Evolutionary conservation across 2,329 filamentous ascomycete species (phyloP).

Genomic region (Talaromyces verruculosus): DNA sequence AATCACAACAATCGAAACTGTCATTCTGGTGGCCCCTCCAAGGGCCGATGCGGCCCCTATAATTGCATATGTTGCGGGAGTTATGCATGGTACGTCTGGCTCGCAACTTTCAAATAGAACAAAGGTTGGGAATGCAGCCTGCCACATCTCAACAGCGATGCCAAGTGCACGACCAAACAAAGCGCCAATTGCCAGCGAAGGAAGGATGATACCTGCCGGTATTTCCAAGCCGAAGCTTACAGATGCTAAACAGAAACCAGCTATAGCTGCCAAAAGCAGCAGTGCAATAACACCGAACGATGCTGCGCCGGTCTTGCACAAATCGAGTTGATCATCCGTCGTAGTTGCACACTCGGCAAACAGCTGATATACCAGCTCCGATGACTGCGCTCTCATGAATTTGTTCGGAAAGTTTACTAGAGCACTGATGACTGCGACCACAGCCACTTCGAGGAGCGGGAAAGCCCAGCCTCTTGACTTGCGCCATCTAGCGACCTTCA

Average conservation of each 20-base stretch:
- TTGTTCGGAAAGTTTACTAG: slow-evolving; percentile 93
- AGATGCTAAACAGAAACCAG: slow-evolving; percentile 81
- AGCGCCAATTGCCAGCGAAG: slow-evolving; percentile 93
- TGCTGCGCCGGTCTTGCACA: slow-evolving; percentile 83
- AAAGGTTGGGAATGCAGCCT: slow-evolving; percentile 72
- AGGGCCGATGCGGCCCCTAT: slow-evolving; percentile 94
- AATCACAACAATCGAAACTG: slow-evolving; percentile 96
- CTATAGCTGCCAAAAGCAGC: slow-evolving; percentile 74
- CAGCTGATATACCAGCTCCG: slow-evolving; percentile 85
- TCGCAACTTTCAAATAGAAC: slow-evolving; percentile 78
- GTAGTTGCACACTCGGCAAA: slow-evolving; percentile 87
- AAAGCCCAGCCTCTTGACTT: slow-evolving; percentile 67
- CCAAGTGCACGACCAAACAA: slow-evolving; percentile 86
- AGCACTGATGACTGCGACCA: slow-evolving; percentile 79
- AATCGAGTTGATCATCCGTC: slow-evolving; percentile 79
- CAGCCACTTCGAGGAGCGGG: slow-evolving; percentile 75
- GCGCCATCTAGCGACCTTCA: slow-evolving; percentile 79
- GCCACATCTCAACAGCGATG: slow-evolving; percentile 85
- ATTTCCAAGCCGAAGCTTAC: slow-evolving; percentile 93
- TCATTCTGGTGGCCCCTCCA: slow-evolving; percentile 91
- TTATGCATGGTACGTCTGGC: slow-evolving; percentile 83
- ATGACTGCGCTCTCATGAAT: slow-evolving; percentile 91
- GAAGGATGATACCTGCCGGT: slow-evolving; percentile 91
- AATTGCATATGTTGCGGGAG: slow-evolving; percentile 93
- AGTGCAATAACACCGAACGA: slow-evolving; percentile 80